Percentiles rank a stretch among this genome's conserved stretches.
These are phyloP conservation scores for Paecilomyces sp. DNA, from an alignment of 2,329 filamentous ascomycete species.

Conservation along the genomic window DNA sequence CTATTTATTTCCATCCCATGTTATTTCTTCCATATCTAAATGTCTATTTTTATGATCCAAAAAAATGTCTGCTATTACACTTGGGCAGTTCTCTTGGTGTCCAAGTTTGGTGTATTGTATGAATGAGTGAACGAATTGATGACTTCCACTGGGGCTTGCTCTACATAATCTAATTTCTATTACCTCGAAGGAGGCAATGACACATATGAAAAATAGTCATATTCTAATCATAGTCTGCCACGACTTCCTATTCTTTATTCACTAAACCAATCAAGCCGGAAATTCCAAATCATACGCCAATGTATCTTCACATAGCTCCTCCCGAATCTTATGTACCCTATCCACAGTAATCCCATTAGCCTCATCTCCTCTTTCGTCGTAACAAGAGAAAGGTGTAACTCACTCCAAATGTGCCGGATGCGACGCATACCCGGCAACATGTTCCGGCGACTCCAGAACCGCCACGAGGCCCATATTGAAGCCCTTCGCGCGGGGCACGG, in stretches of 20 bases:
- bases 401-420: conserved; percentile 43
- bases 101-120: background rate
- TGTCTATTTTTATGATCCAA: background rate
- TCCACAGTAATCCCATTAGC: background rate
- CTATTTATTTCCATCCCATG: background rate
- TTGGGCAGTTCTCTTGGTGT: background rate
- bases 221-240: no score
- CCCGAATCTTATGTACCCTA: conserved; percentile 33
- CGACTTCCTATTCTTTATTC: background rate
- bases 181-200: no score
- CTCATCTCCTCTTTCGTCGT: background rate
- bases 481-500: conserved; percentile 36
- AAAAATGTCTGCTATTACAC: no score
- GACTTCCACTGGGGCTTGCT: background rate
- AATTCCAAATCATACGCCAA: conserved; percentile 38
- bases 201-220: no score
- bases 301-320: conserved; percentile 35
- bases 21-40: background rate
- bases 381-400: conserved; percentile 3
- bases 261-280: conserved; percentile 3
- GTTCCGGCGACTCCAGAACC: conserved; percentile 35
- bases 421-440: conserved; percentile 36
- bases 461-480: conserved; percentile 42
- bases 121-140: background rate
- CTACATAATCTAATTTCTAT: background rate